These are phyloP conservation scores for Barnettozyma populi DNA, from an alignment of 805 yeast species.

Conservation along the genomic window DNA sequence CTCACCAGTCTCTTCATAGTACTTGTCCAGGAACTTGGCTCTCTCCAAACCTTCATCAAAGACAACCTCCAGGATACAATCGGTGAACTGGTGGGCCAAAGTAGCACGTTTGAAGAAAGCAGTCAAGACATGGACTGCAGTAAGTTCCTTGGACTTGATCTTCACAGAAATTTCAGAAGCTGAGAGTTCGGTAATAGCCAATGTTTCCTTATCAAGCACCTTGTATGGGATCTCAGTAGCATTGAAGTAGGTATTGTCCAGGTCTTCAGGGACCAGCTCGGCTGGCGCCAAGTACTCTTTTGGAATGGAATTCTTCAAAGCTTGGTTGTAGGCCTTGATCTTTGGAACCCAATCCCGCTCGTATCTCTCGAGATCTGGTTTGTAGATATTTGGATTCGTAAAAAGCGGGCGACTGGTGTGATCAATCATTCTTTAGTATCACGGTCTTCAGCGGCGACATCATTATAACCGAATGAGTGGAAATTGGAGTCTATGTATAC, in stretches of 20 bases:
- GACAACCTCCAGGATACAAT: conserved; percentile 55
- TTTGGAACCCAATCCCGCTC: conserved; percentile 22
- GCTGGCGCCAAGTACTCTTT: conserved; percentile 21
- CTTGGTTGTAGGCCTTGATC: conserved; percentile 21
- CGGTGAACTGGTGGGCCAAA: conserved; percentile 57
- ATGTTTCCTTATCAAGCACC: conserved; percentile 15
- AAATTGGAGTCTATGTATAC: too few species aligned
- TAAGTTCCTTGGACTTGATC: conserved; percentile 14
- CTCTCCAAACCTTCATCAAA: conserved; percentile 55
- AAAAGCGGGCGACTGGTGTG: conserved; percentile 9
- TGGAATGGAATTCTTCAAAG: conserved; percentile 18
- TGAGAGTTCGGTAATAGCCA: conserved; percentile 18
- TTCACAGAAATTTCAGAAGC: conserved; percentile 18
- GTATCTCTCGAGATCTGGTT: conserved; percentile 16
- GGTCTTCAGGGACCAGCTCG: conserved; percentile 18
- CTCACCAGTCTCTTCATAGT: conserved; percentile 40
- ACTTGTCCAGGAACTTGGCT: conserved; percentile 54
- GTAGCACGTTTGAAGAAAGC: conserved; percentile 43
- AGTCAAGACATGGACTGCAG: conserved; percentile 16
- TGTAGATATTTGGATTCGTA: conserved; percentile 6
- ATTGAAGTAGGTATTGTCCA: conserved; percentile 18
- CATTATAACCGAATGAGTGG: too few species aligned
- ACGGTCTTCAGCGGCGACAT: too few species aligned
- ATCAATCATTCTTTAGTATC: too few species aligned
- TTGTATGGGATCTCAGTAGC: conserved; percentile 20